Evolutionary conservation across 2,329 filamentous ascomycete genomes (phyloP), one percentile per base, ranked within the genome.

Genomic region (Periconia macrospinosa): DNA sequence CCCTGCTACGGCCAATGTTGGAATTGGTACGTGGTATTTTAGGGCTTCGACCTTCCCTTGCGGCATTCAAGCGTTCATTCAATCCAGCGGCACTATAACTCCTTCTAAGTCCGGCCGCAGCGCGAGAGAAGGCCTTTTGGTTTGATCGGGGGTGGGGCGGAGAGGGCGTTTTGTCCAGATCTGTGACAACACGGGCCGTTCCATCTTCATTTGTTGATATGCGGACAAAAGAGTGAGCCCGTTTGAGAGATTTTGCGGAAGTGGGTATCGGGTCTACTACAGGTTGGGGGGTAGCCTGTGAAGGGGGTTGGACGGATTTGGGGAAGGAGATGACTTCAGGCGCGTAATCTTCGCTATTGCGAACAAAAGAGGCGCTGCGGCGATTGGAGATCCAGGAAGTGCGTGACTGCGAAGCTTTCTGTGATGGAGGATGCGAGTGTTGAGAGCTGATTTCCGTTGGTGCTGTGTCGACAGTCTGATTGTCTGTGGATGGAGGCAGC

Each of bases 171-270:
- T 82, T 80, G 58, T 88, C 85, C 57, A 87, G 82, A 50, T 88
- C 80, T 15, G 83, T 85, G 19, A 92, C 85, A 48, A 97, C 81
- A 65, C 93, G 89, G n/a, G 93, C 93, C 68, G 92, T 93, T 61
- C 93, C 93, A 67, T 97, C 91, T 30, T 92, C 82, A 17, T 91
- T 94, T 67, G 94, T 86, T 1, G 90, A 91, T 27, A 97, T 81
- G 46, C 91, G 87, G 53, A 96, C 82, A 27, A 84, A 82, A 46
- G 83, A 83, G 41, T 74, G 69, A 7, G 66, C 59, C 53, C 72
- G 72, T 56, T 72, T 74, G 30, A 75, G 52, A 2, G 71, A 53
- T 35, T 58, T 79, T 64, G 49, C 76, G 78, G 67, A 83, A 80
- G 67, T 82, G 75, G 62, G 86, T 83, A 82, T 58, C 58, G 15